These are phyloP conservation scores for Suhomyces anneliseae DNA, from an alignment of 1,139 yeast species.

Conservation along the genomic window DNA sequence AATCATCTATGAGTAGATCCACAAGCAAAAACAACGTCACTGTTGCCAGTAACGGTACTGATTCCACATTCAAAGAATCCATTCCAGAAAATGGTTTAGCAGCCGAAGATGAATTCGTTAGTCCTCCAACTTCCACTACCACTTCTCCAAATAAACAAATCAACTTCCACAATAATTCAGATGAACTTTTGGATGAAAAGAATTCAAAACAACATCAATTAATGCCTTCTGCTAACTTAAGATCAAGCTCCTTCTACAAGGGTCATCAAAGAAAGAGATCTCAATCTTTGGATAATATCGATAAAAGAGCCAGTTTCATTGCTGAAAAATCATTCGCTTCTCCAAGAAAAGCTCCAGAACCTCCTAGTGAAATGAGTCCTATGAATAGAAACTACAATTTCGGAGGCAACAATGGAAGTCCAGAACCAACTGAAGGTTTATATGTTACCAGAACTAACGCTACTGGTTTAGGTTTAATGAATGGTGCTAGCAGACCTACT, in stretches of 20 bases:
- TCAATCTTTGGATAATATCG: conserved; percentile 52
- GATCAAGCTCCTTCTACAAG: conserved; percentile 13
- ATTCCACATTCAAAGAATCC: conserved; percentile 7
- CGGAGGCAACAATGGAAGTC: conserved; percentile 25
- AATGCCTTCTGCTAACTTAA: conserved; percentile 20
- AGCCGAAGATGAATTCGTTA: conserved; percentile 10
- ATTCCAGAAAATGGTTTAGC: conserved; percentile 2
- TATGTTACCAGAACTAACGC: conserved; percentile 31
- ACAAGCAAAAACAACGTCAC: conserved; percentile 8
- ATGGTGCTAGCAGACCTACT: conserved; percentile 34
- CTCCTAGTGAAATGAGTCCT: conserved; percentile 48
- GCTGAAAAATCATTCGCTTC: conserved; percentile 42
- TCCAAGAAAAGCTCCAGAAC: conserved; percentile 65
- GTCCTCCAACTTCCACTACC: conserved; percentile 8
- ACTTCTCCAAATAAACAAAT: conserved; percentile 3
- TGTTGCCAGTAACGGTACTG: not conserved
- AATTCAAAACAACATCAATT: conserved; percentile 9
- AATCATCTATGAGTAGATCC: conserved; percentile 14
- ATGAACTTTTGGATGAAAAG: conserved; percentile 4
- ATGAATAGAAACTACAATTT: conserved; percentile 25
- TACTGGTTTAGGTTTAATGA: conserved; percentile 13
- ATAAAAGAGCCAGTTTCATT: conserved; percentile 14
- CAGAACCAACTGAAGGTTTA: conserved; percentile 15
- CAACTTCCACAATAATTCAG: conserved; percentile 10
- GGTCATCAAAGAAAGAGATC: conserved; percentile 48